These are phyloP conservation scores for Trichosporon faecale DNA, from an alignment of 1,284 basidiomycete species.

Conservation along the genomic window DNA sequence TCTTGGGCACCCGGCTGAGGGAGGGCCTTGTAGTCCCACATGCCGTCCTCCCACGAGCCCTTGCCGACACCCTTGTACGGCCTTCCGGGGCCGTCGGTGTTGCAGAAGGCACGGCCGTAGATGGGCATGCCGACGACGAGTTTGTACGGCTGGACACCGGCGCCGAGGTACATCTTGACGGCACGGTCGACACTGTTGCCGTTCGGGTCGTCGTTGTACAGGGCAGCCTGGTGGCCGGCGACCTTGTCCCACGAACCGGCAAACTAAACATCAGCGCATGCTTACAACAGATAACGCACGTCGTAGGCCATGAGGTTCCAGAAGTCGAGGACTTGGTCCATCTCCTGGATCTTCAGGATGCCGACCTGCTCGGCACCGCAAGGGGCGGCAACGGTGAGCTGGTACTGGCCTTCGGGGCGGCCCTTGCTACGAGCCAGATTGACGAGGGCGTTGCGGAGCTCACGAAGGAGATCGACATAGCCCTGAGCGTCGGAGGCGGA, in stretches of 20 bases:
- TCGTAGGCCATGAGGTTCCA: conserved; percentile 78
- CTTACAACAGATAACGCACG: conserved; percentile 8
- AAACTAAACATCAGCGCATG: conserved; percentile 33
- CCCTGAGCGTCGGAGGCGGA: conserved; percentile 52
- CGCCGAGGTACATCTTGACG: conserved; percentile 62
- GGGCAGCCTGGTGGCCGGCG: conserved; percentile 75
- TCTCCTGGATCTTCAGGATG: conserved; percentile 64
- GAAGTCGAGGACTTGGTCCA: conserved; percentile 69
- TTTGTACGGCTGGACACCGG: conserved; percentile 70
- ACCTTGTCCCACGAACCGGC: conserved; percentile 54
- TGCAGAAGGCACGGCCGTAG: conserved; percentile 79
- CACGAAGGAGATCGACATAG: conserved; percentile 55
- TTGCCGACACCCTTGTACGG: conserved; percentile 69
- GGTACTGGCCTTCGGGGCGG: conserved; percentile 47
- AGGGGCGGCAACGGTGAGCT: conserved; percentile 69
- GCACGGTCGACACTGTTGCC: conserved; percentile 68
- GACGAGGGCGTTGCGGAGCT: conserved; percentile 53
- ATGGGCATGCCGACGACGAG: conserved; percentile 79
- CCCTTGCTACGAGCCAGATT: conserved; percentile 45
- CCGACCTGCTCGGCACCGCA: conserved; percentile 69
- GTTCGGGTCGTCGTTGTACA: conserved; percentile 56
- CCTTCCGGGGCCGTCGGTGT: conserved; percentile 69
- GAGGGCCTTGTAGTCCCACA: conserved; percentile 67
- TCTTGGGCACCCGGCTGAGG: conserved; percentile 66
- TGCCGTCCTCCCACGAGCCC: conserved; percentile 49